A percentile compares a stretch with the other conserved stretches of the same genome.
phyloP scores from a whole-genome alignment of 805 yeast species.

The Kregervanrija delftensis region DNA sequence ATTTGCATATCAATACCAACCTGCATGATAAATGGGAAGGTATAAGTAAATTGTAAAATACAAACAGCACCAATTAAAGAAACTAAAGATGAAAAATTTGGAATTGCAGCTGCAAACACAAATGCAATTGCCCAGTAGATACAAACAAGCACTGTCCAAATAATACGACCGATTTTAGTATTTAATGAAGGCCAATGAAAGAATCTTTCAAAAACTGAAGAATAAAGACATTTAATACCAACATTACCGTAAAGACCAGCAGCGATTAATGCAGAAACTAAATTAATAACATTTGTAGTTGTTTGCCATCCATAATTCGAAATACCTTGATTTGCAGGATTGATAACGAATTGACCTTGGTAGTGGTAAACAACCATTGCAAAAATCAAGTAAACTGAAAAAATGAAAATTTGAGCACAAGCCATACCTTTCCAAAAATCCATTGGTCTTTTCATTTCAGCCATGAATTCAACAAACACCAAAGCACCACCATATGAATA shows the following conservation, averaged over 20 bases:
- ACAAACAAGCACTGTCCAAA: slow-evolving; percentile 31
- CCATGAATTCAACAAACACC: slow-evolving; percentile 39
- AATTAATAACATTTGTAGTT: slow-evolving; percentile 33
- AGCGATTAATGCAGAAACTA: slow-evolving; percentile 38
- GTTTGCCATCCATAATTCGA: slow-evolving; percentile 33
- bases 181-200: slow-evolving; percentile 29
- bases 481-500: slow-evolving; percentile 46
- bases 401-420: slow-evolving; percentile 35
- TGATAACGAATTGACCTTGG: slow-evolving; percentile 38
- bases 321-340: slow-evolving; percentile 40
- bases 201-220: slow-evolving; percentile 28
- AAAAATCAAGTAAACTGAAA: slow-evolving; percentile 33
- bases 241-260: slow-evolving; percentile 41
- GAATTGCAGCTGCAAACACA: slow-evolving; percentile 38
- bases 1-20: slow-evolving; percentile 6
- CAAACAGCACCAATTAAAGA: slow-evolving; percentile 37
- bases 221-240: slow-evolving; percentile 38
- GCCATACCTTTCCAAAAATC: slow-evolving; percentile 44
- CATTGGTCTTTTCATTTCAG: slow-evolving; percentile 40
- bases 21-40: slow-evolving; percentile 30
- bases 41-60: slow-evolving; percentile 39
- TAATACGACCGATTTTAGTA: slow-evolving; percentile 26
- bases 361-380: slow-evolving; percentile 38
- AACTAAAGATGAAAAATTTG: slow-evolving; percentile 33
- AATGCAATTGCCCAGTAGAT: slow-evolving; percentile 39